phyloP scores from a whole-genome alignment of 2,329 filamentous ascomycete genomes.

The Bipolaris bicolor region DNA sequence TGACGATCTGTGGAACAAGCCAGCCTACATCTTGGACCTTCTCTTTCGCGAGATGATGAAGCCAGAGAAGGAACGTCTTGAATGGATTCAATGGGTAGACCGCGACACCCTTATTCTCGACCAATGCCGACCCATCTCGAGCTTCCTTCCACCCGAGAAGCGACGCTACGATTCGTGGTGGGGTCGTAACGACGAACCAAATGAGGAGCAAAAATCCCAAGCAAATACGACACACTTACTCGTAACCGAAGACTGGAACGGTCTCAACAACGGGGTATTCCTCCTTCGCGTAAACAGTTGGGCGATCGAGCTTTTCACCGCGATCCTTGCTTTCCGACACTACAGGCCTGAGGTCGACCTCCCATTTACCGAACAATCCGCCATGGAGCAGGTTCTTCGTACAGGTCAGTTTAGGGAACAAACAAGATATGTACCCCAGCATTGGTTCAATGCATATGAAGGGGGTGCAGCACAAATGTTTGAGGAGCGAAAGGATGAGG shows the following conservation, averaged over 20 bases:
- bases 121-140: slow-evolving; percentile 50
- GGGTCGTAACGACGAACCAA: slow-evolving; percentile 5
- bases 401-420: slow-evolving; percentile 41
- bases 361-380: slow-evolving; percentile 50
- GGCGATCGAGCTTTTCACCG: slow-evolving; percentile 49
- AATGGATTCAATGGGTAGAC: slow-evolving; percentile 55
- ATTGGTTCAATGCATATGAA: slow-evolving; percentile 54
- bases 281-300: slow-evolving; percentile 50
- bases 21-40: slow-evolving; percentile 52
- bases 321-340: slow-evolving; percentile 49
- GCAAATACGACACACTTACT: slow-evolving; percentile 41
- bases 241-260: slow-evolving; percentile 50
- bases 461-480: slow-evolving; percentile 35
- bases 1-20: slow-evolving; percentile 55
- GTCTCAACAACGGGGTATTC: slow-evolving; percentile 54
- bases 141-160: slow-evolving; percentile 46
- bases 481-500: slow-evolving; percentile 37
- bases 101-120: slow-evolving; percentile 55
- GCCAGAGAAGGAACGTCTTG: slow-evolving; percentile 47
- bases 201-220: not conserved
- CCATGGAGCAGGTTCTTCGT: slow-evolving; percentile 50
- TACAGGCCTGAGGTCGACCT: slow-evolving; percentile 47
- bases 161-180: slow-evolving; percentile 22
- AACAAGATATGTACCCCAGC: slow-evolving; percentile 48
- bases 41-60: slow-evolving; percentile 46